These are phyloP conservation scores for Fusarium sp. DNA, from an alignment of 2,329 filamentous ascomycete species.

Conservation along the genomic window DNA sequence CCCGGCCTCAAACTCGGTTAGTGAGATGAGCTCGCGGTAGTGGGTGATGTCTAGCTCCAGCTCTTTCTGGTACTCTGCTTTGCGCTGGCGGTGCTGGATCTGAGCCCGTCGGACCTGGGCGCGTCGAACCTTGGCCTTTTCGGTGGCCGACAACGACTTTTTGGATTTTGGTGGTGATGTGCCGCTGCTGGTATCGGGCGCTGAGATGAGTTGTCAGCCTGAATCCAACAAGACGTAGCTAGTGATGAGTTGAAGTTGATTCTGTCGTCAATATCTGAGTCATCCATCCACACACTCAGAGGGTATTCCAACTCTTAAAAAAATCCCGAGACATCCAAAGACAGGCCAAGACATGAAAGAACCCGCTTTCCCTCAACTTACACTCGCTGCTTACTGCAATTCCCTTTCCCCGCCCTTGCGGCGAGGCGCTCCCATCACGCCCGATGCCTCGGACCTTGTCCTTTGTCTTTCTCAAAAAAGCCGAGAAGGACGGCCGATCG, in stretches of 20 bases:
- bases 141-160: constrained; percentile 41
- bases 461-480: constrained; percentile 60
- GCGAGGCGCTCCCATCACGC: constrained; percentile 20
- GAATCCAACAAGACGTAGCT: neutral
- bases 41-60: constrained; percentile 64
- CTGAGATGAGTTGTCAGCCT: constrained; percentile 23
- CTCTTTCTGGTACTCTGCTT: constrained; percentile 66
- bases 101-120: constrained; percentile 66
- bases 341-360: neutral
- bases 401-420: constrained; percentile 17
- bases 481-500: constrained; percentile 58
- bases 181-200: constrained; percentile 25
- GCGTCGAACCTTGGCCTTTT: constrained; percentile 60
- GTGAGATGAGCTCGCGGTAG: constrained; percentile 61
- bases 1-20: constrained; percentile 54
- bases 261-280: neutral
- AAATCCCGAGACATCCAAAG: neutral
- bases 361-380: constrained; percentile 29
- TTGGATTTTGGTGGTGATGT: constrained; percentile 31
- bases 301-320: neutral
- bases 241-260: neutral
- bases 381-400: constrained; percentile 39
- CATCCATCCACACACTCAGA: neutral
- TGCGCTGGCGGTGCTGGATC: constrained; percentile 67
- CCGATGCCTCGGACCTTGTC: constrained; percentile 38